Conservation (phyloP, 192 early-diverging fungal genomes). For the Coemansia sp. region DNA sequence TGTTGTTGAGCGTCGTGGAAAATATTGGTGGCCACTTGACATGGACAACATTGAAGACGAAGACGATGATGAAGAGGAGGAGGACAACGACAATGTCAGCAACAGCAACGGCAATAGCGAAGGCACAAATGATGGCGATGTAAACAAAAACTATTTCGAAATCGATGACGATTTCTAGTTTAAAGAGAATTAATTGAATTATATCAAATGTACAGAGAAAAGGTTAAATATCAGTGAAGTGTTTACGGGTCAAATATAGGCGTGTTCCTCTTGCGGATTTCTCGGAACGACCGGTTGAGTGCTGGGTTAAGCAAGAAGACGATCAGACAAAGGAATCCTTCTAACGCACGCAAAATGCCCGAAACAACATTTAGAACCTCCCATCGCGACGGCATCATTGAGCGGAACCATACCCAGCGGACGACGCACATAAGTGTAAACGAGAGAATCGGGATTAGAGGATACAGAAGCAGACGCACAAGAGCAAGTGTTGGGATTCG, state of each 20-base stretch:
- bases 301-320: conserved; percentile 50
- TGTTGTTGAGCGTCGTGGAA: conserved; percentile 32
- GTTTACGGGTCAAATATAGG: conserved; percentile 21
- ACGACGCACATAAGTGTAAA: conserved; percentile 51
- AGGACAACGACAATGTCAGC: conserved; percentile 2
- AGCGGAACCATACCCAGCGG: conserved; percentile 49
- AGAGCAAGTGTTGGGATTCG: conserved; percentile 42
- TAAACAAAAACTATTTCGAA: too few relatives aligned
- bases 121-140: too few relatives aligned
- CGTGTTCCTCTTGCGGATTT: conserved; percentile 45
- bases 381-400: conserved; percentile 43
- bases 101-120: too few relatives aligned
- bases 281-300: conserved; percentile 46
- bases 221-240: not conserved
- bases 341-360: conserved; percentile 33
- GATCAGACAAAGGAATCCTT: conserved; percentile 45
- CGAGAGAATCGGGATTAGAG: conserved; percentile 44
- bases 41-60: conserved; percentile 34
- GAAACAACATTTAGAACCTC: conserved; percentile 42
- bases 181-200: too few relatives aligned
- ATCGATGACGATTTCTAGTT: too few relatives aligned
- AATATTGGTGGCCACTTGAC: conserved; percentile 44
- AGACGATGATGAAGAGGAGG: too few relatives aligned
- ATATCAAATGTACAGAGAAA: too few relatives aligned
- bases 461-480: conserved; percentile 41